Conservation (phyloP, 1,284 basidiomycete genomes). For the Malassezia japonica region DNA sequence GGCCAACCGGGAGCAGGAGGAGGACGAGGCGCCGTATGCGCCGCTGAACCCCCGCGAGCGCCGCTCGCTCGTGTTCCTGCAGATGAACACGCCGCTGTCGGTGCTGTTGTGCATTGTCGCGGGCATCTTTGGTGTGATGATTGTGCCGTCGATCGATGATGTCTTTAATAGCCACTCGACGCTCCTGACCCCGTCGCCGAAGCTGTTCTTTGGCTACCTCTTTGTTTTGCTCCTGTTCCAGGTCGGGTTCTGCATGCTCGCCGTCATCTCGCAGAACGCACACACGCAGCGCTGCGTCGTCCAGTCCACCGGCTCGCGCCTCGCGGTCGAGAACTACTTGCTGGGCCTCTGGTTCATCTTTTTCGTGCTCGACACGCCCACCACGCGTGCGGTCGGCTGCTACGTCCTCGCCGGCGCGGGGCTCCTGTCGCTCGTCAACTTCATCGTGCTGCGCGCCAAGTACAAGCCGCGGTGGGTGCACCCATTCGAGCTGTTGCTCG, state of each 20-base stretch:
- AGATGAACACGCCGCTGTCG: conserved; percentile 17
- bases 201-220: conserved; percentile 10
- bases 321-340: conserved; percentile 70
- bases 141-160: conserved; percentile 11
- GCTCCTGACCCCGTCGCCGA: conserved; percentile 12
- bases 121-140: conserved; percentile 5
- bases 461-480: conserved; percentile 47
- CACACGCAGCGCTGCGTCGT: conserved; percentile 16
- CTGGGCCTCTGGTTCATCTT: conserved; percentile 73
- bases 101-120: conserved; percentile 11
- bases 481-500: conserved; percentile 52
- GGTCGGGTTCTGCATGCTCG: conserved; percentile 13
- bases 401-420: conserved; percentile 25
- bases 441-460: conserved; percentile 24
- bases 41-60: conserved; percentile 8
- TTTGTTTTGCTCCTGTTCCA: conserved; percentile 10
- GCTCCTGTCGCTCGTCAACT: conserved; percentile 30
- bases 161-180: conserved; percentile 13
- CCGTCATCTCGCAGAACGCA: conserved; percentile 8
- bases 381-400: conserved; percentile 28
- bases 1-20: neutral
- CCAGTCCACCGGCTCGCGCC: conserved; percentile 54
- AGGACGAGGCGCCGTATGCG: neutral
- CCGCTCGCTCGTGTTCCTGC: conserved; percentile 11
- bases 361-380: conserved; percentile 55